These are phyloP conservation scores for Leishmania arabica DNA, from an alignment of 208 protist species.

Conservation along the genomic window DNA sequence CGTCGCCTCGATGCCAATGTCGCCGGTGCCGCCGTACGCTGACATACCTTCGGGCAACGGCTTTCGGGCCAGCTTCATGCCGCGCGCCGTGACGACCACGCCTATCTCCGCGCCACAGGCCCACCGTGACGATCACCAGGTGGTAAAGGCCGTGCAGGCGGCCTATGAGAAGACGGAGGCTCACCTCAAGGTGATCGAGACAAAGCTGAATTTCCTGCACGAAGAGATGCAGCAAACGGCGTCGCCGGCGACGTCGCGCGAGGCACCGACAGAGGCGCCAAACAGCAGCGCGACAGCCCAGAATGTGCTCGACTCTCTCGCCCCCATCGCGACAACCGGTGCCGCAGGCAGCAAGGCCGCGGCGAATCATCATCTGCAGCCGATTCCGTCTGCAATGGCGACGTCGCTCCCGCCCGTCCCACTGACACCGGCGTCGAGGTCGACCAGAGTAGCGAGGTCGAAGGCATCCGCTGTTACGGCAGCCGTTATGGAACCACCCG, in stretches of 20 bases:
- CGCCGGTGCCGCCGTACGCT: neutral
- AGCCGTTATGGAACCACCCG: neutral
- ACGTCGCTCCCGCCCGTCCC: neutral
- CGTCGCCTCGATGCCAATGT: constrained; percentile 18
- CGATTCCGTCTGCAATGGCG: constrained; percentile 15
- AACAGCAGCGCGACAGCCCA: neutral
- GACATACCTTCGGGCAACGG: neutral
- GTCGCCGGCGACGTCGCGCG: neutral
- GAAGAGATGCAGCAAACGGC: constrained; percentile 46
- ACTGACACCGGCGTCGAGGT: neutral
- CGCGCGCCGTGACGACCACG: neutral
- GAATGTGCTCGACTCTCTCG: neutral
- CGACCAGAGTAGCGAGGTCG: neutral
- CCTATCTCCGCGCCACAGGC: neutral
- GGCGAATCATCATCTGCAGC: constrained; percentile 32
- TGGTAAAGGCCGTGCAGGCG: constrained; percentile 23
- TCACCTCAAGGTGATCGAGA: constrained; percentile 48
- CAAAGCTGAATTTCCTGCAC: constrained; percentile 58
- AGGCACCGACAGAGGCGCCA: neutral
- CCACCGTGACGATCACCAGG: neutral
- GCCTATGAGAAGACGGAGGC: constrained; percentile 35
- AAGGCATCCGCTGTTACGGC: neutral
- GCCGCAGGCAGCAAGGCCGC: constrained; percentile 9
- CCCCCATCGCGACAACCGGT: neutral
- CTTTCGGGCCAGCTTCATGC: neutral